These are phyloP conservation scores for Cucurbita argyrosperma DNA, from an alignment of 306 rosid species.

Conservation along the genomic window DNA sequence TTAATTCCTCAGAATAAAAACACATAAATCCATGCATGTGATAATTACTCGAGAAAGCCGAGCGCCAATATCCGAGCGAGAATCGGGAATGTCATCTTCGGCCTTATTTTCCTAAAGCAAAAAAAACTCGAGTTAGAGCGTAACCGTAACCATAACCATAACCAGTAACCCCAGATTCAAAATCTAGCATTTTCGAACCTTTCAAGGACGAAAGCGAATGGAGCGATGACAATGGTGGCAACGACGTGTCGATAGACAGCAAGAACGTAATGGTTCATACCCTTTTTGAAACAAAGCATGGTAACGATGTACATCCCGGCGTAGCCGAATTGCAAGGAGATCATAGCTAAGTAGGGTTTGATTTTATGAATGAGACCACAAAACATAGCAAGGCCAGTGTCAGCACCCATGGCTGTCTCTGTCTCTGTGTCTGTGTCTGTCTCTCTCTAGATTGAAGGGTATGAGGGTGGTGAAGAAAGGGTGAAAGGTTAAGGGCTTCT, in stretches of 20 bases:
- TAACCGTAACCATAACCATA: no score
- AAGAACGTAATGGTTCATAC: constrained; percentile 80
- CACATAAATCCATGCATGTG: background rate
- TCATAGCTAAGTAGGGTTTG: constrained; percentile 78
- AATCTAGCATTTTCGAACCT: constrained; percentile 3
- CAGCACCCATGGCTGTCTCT: constrained; percentile 31
- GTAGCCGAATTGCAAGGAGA: constrained; percentile 81
- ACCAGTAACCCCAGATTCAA: no score
- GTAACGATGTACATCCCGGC: constrained; percentile 85
- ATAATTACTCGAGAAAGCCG: constrained; percentile 87
- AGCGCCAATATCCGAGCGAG: constrained; percentile 61
- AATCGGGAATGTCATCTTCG: constrained; percentile 83
- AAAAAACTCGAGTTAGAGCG: no score
- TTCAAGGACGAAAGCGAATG: constrained; percentile 74
- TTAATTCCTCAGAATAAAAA: background rate
- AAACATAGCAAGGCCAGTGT: constrained; percentile 10
- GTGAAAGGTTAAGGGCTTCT: background rate
- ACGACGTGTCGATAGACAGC: constrained; percentile 80
- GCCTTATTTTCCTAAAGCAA: constrained; percentile 62
- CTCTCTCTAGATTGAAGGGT: background rate
- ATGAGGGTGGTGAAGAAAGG: background rate
- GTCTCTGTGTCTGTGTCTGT: background rate
- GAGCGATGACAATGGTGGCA: constrained; percentile 49
- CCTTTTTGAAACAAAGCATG: constrained; percentile 79
- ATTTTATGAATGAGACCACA: constrained; percentile 16